Conservation (phyloP, 139 green algal genomes). For the Zygnema cylindricum region DNA sequence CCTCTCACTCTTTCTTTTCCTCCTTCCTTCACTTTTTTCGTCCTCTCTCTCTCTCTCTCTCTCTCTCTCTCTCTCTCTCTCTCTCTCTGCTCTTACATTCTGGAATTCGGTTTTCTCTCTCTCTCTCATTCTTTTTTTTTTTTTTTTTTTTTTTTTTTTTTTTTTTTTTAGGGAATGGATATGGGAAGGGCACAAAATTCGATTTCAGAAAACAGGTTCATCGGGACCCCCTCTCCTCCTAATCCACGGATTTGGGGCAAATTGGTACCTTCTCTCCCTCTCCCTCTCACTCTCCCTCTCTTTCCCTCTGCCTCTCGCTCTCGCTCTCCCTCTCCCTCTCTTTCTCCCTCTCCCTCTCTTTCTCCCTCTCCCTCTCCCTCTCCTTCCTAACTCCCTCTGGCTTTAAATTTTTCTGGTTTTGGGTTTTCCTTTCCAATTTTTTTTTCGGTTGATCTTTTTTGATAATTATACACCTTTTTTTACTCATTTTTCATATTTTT, state of each 20-base stretch:
- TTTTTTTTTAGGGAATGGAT: conserved; percentile 65
- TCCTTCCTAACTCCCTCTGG: background rate
- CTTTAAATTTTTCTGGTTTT: background rate
- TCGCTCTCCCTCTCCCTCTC: background rate
- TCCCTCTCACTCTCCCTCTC: background rate
- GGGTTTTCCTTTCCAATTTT: too few relatives aligned
- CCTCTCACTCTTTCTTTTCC: too few relatives aligned
- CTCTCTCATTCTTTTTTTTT: too few relatives aligned
- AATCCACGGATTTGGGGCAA: conserved; percentile 94
- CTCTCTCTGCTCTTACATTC: too few relatives aligned
- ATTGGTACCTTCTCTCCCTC: conserved; percentile 64
- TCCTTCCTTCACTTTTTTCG: too few relatives aligned
- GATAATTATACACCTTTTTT: too few relatives aligned
- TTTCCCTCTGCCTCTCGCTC: background rate
- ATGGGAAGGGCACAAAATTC: conserved; percentile 83
- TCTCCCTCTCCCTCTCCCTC: background rate
- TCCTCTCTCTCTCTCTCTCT: too few relatives aligned
- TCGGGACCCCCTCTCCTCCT: conserved; percentile 68
- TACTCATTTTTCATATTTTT: too few relatives aligned
- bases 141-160: background rate
- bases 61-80: conserved; percentile 14
- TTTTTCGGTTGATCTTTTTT: too few relatives aligned
- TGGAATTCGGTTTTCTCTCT: background rate
- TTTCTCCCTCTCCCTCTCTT: background rate
- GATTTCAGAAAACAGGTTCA: conserved; percentile 78